phyloP scores from a whole-genome alignment of 306 rosid genomes.

The Acacia acuminata region DNA sequence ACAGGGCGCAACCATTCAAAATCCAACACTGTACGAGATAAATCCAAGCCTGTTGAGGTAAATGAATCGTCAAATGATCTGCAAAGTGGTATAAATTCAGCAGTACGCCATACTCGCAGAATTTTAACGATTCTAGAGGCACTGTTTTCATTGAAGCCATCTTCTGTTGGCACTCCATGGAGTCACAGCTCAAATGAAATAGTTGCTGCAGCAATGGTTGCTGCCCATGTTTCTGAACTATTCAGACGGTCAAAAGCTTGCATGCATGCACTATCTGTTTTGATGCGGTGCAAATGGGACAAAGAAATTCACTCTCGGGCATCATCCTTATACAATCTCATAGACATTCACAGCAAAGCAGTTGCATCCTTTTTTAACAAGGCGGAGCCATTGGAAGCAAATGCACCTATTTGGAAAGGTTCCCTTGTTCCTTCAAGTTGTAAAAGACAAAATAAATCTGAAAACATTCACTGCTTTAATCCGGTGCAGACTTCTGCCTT shows the following conservation, averaged over 20 bases:
- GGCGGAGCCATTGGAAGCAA: constrained; percentile 93
- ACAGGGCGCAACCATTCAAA: constrained; percentile 52
- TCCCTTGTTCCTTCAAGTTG: constrained; percentile 43
- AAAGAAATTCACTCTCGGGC: constrained; percentile 84
- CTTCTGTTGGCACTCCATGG: constrained; percentile 97
- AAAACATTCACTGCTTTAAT: constrained; percentile 51
- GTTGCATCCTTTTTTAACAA: constrained; percentile 87
- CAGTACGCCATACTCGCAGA: constrained; percentile 84
- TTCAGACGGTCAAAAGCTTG: constrained; percentile 96
- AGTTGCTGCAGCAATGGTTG: constrained; percentile 99
- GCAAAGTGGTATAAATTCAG: constrained; percentile 72
- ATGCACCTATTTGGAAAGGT: constrained; percentile 59
- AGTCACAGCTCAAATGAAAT: constrained; percentile 96
- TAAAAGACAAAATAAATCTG: constrained; percentile 52
- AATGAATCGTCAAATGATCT: constrained; percentile 65
- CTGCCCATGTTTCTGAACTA: constrained; percentile 94
- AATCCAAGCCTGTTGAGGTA: constrained; percentile 53
- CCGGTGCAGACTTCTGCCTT: constrained; percentile 51
- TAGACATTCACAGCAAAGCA: constrained; percentile 89
- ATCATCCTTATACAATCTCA: constrained; percentile 85
- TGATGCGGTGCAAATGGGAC: constrained; percentile 95
- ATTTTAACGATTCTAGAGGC: constrained; percentile 92
- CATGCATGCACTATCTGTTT: constrained; percentile 89
- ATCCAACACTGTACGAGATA: constrained; percentile 46
- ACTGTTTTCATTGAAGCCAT: constrained; percentile 83